Evolutionary conservation across 148 eudicot genomes (phyloP), one percentile per base, ranked within the genome.

Genomic region (Silene latifolia): DNA sequence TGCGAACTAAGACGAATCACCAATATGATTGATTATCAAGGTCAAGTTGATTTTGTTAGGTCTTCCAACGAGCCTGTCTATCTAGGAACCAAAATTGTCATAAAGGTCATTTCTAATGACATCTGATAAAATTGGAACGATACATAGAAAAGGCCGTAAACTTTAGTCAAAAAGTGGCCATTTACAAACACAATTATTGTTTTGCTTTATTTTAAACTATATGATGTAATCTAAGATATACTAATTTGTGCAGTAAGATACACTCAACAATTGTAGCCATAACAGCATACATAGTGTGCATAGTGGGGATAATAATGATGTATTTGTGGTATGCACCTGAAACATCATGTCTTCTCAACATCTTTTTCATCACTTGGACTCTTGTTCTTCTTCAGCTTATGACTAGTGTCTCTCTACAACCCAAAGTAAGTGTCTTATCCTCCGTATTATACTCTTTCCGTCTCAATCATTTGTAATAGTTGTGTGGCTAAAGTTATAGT

Each of bases 261-360:
- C 88, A 90, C 54, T 81, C 78, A 71, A 85, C 80, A 83, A 57
- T 87, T 60, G 75, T 78, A 56, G 86, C 97, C 47, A 85, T 86
- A 9, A 59, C 79, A 42, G 82, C 91, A 32, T 90, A 90, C 67
- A 77, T 88, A 5, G 59, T 88, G 53, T 83, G 90, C 85, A 79
- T 90, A 25, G 67, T 82, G 11, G 97, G 97, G 75, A 82, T 92
- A 44, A 86, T 90, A 46, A 57, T 88, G 76, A 82, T 92, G 92
- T 92, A 87, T 79, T 76, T 92, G 54, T 87, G 95, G 96, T 92
- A 92, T 77, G 89, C 87, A 18, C 97, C 95, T 15, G 84, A 86
- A n/a, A 77, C 86, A 62, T 81, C 97, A 54, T 92, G 97, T 76
- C 77, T 86, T 25, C 80, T 87, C 8, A 92, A 92, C 82, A 86